These are phyloP conservation scores for Dissophora ornata DNA, from an alignment of 192 early-diverging fungal genomes.

Conservation along the genomic window DNA sequence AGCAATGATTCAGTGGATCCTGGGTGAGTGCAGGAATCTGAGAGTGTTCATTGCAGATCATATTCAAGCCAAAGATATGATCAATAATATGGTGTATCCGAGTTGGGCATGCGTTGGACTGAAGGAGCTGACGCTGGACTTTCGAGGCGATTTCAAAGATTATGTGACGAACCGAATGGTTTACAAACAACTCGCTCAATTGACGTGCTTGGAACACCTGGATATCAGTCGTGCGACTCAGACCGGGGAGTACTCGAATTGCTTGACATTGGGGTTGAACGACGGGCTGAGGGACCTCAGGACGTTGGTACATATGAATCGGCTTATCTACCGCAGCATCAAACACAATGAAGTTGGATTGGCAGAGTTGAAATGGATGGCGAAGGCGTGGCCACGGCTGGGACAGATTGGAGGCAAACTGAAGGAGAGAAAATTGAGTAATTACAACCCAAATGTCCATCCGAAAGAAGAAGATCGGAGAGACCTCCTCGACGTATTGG, in stretches of 20 bases:
- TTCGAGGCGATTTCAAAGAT: slow-evolving; percentile 25
- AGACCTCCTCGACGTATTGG: too few relatives aligned
- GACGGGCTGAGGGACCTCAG: slow-evolving; percentile 19
- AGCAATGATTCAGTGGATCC: slow-evolving; percentile 26
- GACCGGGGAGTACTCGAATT: background rate
- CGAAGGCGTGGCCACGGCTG: slow-evolving; percentile 35
- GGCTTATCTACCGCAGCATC: slow-evolving; percentile 19
- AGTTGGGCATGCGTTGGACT: slow-evolving; percentile 36
- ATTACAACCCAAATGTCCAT: slow-evolving; percentile 12
- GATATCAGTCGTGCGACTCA: slow-evolving; percentile 22
- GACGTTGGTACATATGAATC: slow-evolving; percentile 15
- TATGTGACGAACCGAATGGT: slow-evolving; percentile 1
- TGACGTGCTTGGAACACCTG: slow-evolving; percentile 27
- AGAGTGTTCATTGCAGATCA: slow-evolving; percentile 16
- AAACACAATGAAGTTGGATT: slow-evolving; percentile 14
- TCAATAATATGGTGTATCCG: slow-evolving; percentile 32
- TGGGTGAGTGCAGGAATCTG: slow-evolving; percentile 35
- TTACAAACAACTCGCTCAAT: slow-evolving; percentile 18
- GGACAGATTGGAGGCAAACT: slow-evolving; percentile 31
- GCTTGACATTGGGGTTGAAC: slow-evolving; percentile 15
- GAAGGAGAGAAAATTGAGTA: background rate
- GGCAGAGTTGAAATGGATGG: slow-evolving; percentile 40
- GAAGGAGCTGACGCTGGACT: slow-evolving; percentile 25
- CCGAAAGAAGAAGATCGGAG: slow-evolving; percentile 9
- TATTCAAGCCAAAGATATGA: slow-evolving; percentile 29